Base-by-base conservation (phyloP, 306 rosid genomes). In the Fragaria iinumae region DNA sequence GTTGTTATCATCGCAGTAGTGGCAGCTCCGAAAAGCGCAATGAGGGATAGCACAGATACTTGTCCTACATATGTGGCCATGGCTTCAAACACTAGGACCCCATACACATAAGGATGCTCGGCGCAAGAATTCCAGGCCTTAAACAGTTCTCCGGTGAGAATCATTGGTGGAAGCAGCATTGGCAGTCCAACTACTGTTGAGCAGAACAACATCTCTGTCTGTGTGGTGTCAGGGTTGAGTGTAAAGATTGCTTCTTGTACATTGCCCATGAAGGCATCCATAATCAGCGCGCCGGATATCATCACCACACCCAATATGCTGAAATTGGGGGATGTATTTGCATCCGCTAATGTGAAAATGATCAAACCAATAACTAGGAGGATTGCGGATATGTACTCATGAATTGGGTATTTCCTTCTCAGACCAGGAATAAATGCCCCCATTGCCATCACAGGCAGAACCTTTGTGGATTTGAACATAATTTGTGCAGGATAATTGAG, bases 401-500 rank as follows among this genome's bases (percentile, higher is more conserved):
- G 91, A 69, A 78, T 20, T 5, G 88, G 82, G 76, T 89, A 89
- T 81, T 77, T 89, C 82, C 91, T 85, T 77, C 88, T 89, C 83
- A 89, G 71, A n/a, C 91, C 89, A 57, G 91, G 91, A 72, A 89
- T 72, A 66, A 87, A 89, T 56, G 91, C 88, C n/a, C 91, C 91
- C 91, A 89, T 89, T 25, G 85, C 48, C 91, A 89, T 89, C 32
- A 89, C 91, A 1, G 90, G 93, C 32, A 87, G 77, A 23, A 89
- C 91, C 86, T 84, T 89, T n/a, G 91, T 87, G 66, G 90, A 89
- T 85, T 89, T 85, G 84, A 89, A 89, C 93, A 89, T 89, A 69
- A 89, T 89, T 76, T 89, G 91, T 3, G 93, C 93, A 17, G 93
- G 93, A 56, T 89, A 86, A 41, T 89, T 87, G 43, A 89, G 85